phyloP scores from a whole-genome alignment of 2,329 filamentous ascomycete genomes.

The Arthrobotrys musiformis region DNA sequence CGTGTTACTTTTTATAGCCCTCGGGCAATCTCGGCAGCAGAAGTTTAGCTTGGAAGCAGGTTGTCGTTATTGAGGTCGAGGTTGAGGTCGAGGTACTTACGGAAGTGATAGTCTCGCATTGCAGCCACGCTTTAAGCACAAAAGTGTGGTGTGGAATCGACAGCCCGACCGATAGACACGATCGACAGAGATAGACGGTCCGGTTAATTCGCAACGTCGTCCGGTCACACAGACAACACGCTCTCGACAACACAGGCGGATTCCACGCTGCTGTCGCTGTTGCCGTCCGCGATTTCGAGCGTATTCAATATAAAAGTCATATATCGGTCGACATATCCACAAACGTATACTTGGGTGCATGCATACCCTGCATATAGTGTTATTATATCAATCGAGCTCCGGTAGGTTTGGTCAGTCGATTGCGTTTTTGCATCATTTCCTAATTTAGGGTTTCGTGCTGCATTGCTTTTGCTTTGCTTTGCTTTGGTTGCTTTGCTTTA shows the following conservation, averaged over 20 bases:
- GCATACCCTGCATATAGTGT: too few species aligned
- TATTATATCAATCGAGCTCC: background rate
- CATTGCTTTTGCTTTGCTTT: constrained; percentile 20
- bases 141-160: constrained; percentile 3
- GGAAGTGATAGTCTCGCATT: background rate
- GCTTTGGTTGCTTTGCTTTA: constrained; percentile 2
- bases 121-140: background rate
- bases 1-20: constrained; percentile 55
- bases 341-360: too few species aligned
- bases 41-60: background rate
- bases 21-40: constrained; percentile 52
- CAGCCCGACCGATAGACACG: background rate
- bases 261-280: constrained; percentile 5
- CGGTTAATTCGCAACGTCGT: constrained; percentile 18
- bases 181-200: constrained; percentile 40
- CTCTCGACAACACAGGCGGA: constrained; percentile 1
- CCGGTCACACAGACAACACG: constrained; percentile 45
- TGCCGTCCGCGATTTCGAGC: background rate
- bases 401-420: background rate
- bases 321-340: too few species aligned
- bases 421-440: background rate
- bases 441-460: background rate
- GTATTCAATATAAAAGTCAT: background rate
- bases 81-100: too few species aligned
- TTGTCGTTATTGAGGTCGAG: constrained; percentile 3